Evolutionary conservation across 148 eudicot species (phyloP).

Genomic region (Silene latifolia): DNA sequence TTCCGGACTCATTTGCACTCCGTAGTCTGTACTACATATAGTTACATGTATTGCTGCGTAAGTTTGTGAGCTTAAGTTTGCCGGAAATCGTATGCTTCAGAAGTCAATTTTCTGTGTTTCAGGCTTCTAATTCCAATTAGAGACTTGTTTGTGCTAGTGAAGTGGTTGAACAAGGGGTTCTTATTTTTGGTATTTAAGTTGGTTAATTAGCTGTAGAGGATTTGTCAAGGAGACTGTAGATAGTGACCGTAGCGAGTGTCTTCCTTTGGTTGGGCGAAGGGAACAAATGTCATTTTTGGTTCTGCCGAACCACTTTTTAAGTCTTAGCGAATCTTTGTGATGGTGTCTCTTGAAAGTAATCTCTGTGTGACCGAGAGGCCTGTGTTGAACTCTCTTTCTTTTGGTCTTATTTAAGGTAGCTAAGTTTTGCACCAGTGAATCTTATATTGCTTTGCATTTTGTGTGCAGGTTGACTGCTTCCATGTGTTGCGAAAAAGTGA

Average conservation of each 20-base stretch:
- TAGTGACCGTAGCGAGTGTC: not conserved
- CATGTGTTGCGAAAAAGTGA: constrained; percentile 91
- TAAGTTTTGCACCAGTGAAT: not conserved
- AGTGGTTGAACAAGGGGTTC: not conserved
- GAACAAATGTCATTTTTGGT: not conserved
- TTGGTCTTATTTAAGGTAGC: not conserved
- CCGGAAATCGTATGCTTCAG: not conserved
- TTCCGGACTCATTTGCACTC: not conserved
- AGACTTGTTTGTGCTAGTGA: not conserved
- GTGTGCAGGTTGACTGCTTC: constrained; percentile 85
- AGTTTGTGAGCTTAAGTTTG: not conserved
- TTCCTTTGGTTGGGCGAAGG: not conserved
- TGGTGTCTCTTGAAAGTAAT: not conserved
- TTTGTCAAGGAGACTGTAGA: not conserved
- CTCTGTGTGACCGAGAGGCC: not conserved
- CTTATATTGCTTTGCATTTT: not conserved
- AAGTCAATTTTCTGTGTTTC: not conserved
- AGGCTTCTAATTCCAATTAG: not conserved
- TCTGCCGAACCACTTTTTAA: not conserved
- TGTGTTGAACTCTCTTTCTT: not conserved
- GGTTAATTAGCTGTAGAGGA: not conserved
- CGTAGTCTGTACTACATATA: too few species aligned
- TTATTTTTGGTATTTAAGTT: not conserved
- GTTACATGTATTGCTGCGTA: not conserved
- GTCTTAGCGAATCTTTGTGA: not conserved